Evolutionary conservation across 2,329 filamentous ascomycete species (phyloP), one percentile per base, ranked within the genome.

Genomic region (Phaeosphaeriaceae sp.): DNA sequence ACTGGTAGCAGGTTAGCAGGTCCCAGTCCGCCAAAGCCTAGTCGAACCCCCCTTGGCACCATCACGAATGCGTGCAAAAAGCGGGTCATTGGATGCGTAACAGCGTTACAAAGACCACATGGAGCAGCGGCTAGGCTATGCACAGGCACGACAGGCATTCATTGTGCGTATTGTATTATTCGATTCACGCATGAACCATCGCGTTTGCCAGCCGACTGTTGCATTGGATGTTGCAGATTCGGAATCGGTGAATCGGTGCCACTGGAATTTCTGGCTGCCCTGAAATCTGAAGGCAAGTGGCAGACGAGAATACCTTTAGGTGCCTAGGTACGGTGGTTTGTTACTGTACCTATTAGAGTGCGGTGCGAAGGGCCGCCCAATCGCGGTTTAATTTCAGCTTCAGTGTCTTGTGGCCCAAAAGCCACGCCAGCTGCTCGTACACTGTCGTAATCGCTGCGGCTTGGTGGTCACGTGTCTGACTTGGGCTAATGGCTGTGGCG

Each of bases 401-500:
- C 23, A 26, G 23, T 11, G 23, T 26, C 46, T 46, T 42, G 42
- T 52, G 28, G 42, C 42, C 36, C 36, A 39, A 20, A 17, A 49
- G 52, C 52, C 52, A 49, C 52, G 52, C 52, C 52, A 55, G 52
- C 48, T 50, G 18, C 20, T 23, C 21, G 36, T 13, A 29, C n/a
- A 21, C 3, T 21, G 17, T 42, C 12, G 39, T 8, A 29, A 41
- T 54, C 52, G 52, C 46, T 43, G 52, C 48, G 13, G 13, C 41
- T 15, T 6, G 4, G 9, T 2, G 16, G 28, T 33, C 53, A 56
- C 53, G 53, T 56, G 53, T 28, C n/a, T n/a, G n/a, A n/a, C n/a
- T n/a, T n/a, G n/a, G n/a, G n/a, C n/a, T n/a, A n/a, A n/a, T 12
- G 13, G 38, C 28, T 41, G 49, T 52, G 52, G 52, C 52, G 48